These are phyloP conservation scores for Aspergillus sergii DNA, from an alignment of 2,329 filamentous ascomycete genomes.

Conservation along the genomic window DNA sequence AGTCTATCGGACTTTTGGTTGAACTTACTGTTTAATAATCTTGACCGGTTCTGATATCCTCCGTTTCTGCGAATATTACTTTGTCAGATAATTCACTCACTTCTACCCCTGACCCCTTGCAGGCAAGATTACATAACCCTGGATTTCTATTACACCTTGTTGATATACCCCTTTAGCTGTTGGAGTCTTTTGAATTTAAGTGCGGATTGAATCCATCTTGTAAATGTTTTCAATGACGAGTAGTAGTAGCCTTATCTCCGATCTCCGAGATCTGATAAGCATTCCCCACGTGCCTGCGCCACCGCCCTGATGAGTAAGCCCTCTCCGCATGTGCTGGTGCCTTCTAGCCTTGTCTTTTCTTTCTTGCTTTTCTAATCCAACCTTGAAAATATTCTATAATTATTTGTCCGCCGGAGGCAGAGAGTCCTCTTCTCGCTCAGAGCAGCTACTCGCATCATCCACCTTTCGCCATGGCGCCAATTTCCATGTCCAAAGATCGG, in stretches of 20 bases:
- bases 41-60: not conserved
- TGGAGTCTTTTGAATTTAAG: conserved; percentile 8
- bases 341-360: conserved; percentile 17
- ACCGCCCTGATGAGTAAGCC: conserved; percentile 18
- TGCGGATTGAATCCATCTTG: not conserved
- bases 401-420: not conserved
- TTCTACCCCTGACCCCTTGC: not conserved
- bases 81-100: not conserved
- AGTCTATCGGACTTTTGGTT: not conserved
- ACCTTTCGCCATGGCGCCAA: conserved; percentile 25
- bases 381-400: not conserved
- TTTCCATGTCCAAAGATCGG: conserved; percentile 26
- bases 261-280: conserved; percentile 21
- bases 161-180: conserved; percentile 19
- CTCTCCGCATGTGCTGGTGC: conserved; percentile 30
- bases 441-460: not conserved
- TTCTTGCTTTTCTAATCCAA: not conserved
- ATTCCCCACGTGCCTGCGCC: conserved; percentile 1
- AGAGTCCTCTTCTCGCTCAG: not conserved
- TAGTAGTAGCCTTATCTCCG: conserved; percentile 17
- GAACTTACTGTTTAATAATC: not conserved
- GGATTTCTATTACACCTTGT: conserved; percentile 2
- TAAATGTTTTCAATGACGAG: not conserved
- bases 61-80: not conserved
- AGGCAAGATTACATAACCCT: not conserved